phyloP scores from a whole-genome alignment of 495 filamentous ascomycete genomes.

The Penicillium taxi region DNA sequence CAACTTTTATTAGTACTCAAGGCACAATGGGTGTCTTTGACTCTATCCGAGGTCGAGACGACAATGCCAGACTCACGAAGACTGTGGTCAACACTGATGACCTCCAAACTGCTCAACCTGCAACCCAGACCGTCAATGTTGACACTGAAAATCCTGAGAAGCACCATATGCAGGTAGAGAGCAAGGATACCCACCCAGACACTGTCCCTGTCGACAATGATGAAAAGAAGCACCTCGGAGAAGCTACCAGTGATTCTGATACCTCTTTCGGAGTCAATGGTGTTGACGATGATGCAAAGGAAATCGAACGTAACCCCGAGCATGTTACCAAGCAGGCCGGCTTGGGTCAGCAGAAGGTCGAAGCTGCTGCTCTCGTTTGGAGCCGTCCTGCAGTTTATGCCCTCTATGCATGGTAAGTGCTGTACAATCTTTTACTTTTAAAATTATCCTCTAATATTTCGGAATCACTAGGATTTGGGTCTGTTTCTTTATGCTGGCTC shows the following conservation, averaged over 20 bases:
- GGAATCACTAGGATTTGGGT: conserved; percentile 31
- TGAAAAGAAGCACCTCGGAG: conserved; percentile 1
- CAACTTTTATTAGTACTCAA: neutral
- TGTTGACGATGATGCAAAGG: conserved; percentile 19
- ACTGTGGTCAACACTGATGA: neutral
- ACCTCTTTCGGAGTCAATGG: conserved; percentile 7
- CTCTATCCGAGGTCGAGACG: conserved; percentile 5
- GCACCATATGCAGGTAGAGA: neutral
- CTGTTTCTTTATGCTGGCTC: conserved; percentile 35
- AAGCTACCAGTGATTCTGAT: neutral
- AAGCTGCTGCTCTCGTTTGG: conserved; percentile 40
- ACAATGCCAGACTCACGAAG: neutral
- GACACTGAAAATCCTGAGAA: neutral
- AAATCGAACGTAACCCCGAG: conserved; percentile 14
- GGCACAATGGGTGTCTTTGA: conserved; percentile 7
- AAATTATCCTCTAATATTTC: neutral
- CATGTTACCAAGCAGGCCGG: conserved; percentile 21
- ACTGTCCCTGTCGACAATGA: neutral
- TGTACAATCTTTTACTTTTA: neutral
- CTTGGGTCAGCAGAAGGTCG: conserved; percentile 34
- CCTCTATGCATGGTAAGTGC: conserved; percentile 35
- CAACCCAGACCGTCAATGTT: neutral
- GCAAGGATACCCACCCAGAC: conserved; percentile 1
- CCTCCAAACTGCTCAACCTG: neutral
- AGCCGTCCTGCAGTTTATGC: conserved; percentile 21